These are phyloP conservation scores for Fusarium subtropicale DNA, from an alignment of 2,329 filamentous ascomycete genomes.

Conservation along the genomic window DNA sequence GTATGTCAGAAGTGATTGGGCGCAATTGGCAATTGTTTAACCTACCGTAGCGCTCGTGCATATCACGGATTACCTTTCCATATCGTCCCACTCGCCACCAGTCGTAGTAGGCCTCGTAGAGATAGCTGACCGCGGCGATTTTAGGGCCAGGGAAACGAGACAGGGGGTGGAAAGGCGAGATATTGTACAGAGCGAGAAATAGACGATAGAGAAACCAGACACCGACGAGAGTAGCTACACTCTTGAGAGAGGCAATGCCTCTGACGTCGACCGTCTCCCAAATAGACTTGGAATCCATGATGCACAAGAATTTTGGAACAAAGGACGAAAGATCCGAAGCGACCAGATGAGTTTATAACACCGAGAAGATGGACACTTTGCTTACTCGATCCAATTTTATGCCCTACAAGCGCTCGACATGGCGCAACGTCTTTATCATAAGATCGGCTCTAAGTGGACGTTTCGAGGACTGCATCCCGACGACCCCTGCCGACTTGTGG, in stretches of 20 bases:
- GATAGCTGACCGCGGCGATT: conserved; percentile 52
- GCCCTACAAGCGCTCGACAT: not conserved
- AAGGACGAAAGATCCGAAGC: fast-evolving
- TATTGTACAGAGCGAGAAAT: conserved; percentile 50
- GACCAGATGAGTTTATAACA: not conserved
- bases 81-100: conserved; percentile 52
- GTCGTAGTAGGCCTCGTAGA: conserved; percentile 56
- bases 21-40: fast-evolving
- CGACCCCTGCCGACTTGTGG: conserved; percentile 6
- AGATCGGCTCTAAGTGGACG: conserved; percentile 11
- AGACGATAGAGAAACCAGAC: conserved; percentile 50
- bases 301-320: not conserved
- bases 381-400: not conserved
- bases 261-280: not conserved
- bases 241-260: not conserved
- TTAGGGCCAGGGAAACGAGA: conserved; percentile 53
- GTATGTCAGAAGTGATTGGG: fast-evolving
- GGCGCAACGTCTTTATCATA: not conserved
- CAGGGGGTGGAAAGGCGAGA: conserved; percentile 56
- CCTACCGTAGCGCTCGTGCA: conserved; percentile 55
- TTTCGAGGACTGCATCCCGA: conserved; percentile 6
- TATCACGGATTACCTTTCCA: conserved; percentile 49
- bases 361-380: not conserved
- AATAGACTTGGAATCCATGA: not conserved
- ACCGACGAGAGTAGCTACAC: conserved; percentile 31